phyloP scores from a whole-genome alignment of 2,329 filamentous ascomycete genomes.

The Scedosporium dehoogii region DNA sequence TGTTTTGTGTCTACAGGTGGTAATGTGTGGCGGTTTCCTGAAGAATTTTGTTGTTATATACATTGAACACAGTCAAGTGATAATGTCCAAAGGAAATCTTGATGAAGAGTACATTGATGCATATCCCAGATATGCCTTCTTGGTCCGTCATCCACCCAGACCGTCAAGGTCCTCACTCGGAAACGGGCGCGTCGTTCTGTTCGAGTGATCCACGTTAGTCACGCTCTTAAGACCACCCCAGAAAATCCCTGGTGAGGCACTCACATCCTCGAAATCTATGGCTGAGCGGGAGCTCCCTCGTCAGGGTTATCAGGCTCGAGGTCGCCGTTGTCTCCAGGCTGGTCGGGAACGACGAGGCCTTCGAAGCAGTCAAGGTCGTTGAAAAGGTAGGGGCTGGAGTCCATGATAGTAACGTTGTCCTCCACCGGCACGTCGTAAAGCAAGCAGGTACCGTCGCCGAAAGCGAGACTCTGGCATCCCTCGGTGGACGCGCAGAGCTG shows the following conservation, averaged over 20 bases:
- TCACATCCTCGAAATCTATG: neutral
- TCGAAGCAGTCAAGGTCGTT: conserved; percentile 3
- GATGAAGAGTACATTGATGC: neutral
- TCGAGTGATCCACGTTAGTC: neutral
- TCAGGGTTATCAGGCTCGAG: neutral
- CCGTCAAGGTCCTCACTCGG: neutral
- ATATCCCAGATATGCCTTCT: neutral
- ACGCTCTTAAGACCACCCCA: neutral
- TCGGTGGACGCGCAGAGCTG: neutral
- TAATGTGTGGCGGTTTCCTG: neutral
- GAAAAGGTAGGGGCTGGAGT: conserved; percentile 4
- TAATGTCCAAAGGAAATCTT: neutral
- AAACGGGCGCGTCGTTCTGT: neutral
- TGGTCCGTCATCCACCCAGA: neutral
- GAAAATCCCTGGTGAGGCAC: neutral
- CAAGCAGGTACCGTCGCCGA: conserved; percentile 1
- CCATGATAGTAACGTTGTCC: neutral
- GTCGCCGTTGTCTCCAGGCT: neutral
- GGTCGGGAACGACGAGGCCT: neutral
- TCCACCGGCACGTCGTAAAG: conserved; percentile 2
- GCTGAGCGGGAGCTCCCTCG: neutral
- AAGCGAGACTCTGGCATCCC: neutral
- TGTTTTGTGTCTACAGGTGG: too few species aligned
- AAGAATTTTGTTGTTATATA: neutral
- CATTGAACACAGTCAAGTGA: neutral